Percentiles rank a stretch among this genome's conserved stretches.
Conservation (phyloP, 169 alveolate genomes). For the Plasmodium gonderi region DNA sequence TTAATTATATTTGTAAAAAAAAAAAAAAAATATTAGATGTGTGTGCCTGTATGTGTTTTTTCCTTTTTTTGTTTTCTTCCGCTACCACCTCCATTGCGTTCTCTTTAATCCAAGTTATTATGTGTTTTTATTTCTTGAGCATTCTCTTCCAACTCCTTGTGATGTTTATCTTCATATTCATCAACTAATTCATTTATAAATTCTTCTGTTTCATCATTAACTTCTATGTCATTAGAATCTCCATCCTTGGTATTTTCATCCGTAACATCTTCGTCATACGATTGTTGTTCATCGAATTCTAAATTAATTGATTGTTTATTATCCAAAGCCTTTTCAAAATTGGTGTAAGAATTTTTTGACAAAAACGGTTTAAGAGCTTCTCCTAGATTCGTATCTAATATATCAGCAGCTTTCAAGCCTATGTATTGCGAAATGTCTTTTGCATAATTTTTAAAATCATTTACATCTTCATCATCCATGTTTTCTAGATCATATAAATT, state of each 20-base stretch:
- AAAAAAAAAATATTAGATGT: too few species aligned
- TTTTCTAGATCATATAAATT: constrained; percentile 2
- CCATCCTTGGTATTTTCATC: neutral
- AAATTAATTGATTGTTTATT: neutral
- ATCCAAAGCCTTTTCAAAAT: neutral
- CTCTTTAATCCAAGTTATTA: neutral
- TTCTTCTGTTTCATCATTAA: constrained; percentile 19
- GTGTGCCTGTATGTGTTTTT: neutral
- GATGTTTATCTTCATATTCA: constrained; percentile 14
- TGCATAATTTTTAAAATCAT: constrained; percentile 30
- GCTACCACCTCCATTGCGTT: too few species aligned
- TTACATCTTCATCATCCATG: constrained; percentile 8
- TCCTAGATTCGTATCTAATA: constrained; percentile 33
- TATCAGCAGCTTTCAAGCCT: constrained; percentile 45
- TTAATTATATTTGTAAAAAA: neutral
- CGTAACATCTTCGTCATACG: neutral
- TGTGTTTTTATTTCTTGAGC: constrained; percentile 44
- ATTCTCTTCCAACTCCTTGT: neutral
- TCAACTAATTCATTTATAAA: constrained; percentile 42
- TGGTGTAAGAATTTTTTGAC: constrained; percentile 6
- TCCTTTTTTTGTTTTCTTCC: neutral
- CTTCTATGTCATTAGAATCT: neutral
- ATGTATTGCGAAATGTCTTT: constrained; percentile 38
- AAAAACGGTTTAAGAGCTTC: constrained; percentile 49
- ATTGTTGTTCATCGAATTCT: neutral